Percentiles rank a stretch among this genome's conserved stretches.
These are phyloP conservation scores for Nemania diffusa DNA, from an alignment of 2,329 filamentous ascomycete species.

Conservation along the genomic window DNA sequence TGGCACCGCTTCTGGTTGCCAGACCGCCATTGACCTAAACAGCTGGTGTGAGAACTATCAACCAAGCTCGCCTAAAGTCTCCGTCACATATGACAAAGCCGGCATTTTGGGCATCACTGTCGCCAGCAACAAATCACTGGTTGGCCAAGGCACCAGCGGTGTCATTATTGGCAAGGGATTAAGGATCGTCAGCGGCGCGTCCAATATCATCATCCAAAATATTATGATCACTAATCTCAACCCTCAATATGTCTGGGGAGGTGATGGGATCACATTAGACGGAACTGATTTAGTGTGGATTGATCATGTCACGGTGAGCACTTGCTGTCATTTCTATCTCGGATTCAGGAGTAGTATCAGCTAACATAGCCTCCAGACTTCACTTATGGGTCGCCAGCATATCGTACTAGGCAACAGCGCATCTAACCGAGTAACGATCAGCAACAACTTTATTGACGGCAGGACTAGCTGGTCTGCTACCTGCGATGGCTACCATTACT, in stretches of 20 bases:
- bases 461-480: slow-evolving; percentile 54
- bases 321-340: neutral
- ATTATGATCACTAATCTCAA: slow-evolving; percentile 66
- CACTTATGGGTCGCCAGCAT: slow-evolving; percentile 58
- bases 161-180: slow-evolving; percentile 59
- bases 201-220: slow-evolving; percentile 71
- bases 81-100: slow-evolving; percentile 62
- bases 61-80: slow-evolving; percentile 59
- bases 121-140: slow-evolving; percentile 66
- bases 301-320: slow-evolving; percentile 41
- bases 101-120: slow-evolving; percentile 62
- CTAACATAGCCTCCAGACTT: slow-evolving; percentile 38
- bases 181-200: slow-evolving; percentile 53
- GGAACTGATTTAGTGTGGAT: slow-evolving; percentile 53
- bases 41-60: slow-evolving; percentile 70
- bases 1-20: slow-evolving; percentile 63
- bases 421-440: slow-evolving; percentile 55
- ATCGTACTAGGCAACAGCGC: slow-evolving; percentile 51
- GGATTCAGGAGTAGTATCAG: neutral
- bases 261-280: slow-evolving; percentile 66
- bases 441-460: slow-evolving; percentile 60
- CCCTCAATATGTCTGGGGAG: slow-evolving; percentile 68
- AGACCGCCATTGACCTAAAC: slow-evolving; percentile 69
- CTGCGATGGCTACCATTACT: slow-evolving; percentile 60
- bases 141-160: slow-evolving; percentile 63